Base-by-base conservation (phyloP, 208 protist species). In the Trypanosoma rangeli region DNA sequence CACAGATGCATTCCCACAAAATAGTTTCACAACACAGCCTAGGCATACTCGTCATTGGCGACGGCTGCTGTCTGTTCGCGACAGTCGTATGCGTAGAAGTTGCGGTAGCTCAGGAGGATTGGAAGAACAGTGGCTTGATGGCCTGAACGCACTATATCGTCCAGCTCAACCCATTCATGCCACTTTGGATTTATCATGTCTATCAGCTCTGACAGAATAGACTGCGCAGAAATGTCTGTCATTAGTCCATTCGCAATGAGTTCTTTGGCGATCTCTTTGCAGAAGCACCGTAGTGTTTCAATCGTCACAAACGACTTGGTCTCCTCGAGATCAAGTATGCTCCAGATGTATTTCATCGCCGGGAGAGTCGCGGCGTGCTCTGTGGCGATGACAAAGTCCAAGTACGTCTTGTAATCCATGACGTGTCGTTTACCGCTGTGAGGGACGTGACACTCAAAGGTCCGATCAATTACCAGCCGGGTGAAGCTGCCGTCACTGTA, bases 371-470 rank as follows among this genome's bases (percentile, higher is more conserved):
- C 78, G 16, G 89, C 83, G 79, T 98, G 83, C 73, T 95, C 87
- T 15, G 83, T 94, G 9, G 94, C 92, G 46, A 98, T 90, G 29
- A 98, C 91, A 86, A 98, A 98, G 73, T 97, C 90, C 15, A 98
- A 68, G 64, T 94, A 98, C 3, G 84, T 92, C 69, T 96, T 95
- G 79, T 94, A 98, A 70, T 97, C 89, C 87, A 98, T 97, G 49
- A 96, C 70, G 64, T 92, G 84, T 0, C 80, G 70, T 22, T 68
- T 68, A 31, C 83, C 78, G 63, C 76, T 93, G 59, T 93, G 86
- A 12, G 76, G 80, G 28, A 96, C 92, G 74, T 97, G 86, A 50
- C 91, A 90, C 70, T 97, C 89, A 80, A 97, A 97, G 12, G 92
- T 81, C 22, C 92, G 86, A 31, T 94, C 72, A 60, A 97, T 88